Evolutionary conservation across 805 yeast species (phyloP).

Genomic region (Cyberlindnera sargentensis): DNA sequence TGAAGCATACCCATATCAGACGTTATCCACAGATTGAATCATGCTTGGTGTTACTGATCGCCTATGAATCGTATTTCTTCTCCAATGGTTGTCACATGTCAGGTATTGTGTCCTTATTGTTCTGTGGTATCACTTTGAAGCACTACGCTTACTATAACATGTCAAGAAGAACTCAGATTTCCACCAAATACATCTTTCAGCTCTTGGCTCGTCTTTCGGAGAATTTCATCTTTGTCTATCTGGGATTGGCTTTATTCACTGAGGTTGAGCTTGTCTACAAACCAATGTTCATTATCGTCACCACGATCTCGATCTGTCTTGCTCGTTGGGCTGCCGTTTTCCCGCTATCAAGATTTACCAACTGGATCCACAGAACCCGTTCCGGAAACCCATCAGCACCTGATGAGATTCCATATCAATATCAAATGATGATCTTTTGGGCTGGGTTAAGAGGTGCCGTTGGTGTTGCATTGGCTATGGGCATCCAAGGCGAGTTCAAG

Average conservation of each 20-base stretch:
- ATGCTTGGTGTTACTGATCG: slow-evolving; percentile 81
- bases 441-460: slow-evolving; percentile 99
- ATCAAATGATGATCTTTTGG: slow-evolving; percentile 99
- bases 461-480: slow-evolving; percentile 98
- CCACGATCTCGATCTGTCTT: slow-evolving; percentile 84
- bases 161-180: slow-evolving; percentile 96
- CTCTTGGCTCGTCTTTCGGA: slow-evolving; percentile 91
- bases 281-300: slow-evolving; percentile 85
- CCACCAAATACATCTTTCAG: slow-evolving; percentile 92
- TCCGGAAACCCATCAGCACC: slow-evolving; percentile 45
- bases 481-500: slow-evolving; percentile 90
- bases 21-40: slow-evolving; percentile 97
- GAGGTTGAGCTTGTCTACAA: slow-evolving; percentile 94
- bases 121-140: slow-evolving; percentile 94
- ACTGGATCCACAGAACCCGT: slow-evolving; percentile 65
- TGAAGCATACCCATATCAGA: slow-evolving; percentile 89
- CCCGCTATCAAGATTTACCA: slow-evolving; percentile 81
- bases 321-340: slow-evolving; percentile 98
- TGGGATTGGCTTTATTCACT: slow-evolving; percentile 91
- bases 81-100: slow-evolving; percentile 99
- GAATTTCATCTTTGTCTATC: slow-evolving; percentile 91
- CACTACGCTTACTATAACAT: slow-evolving; percentile 96
- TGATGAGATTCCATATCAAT: slow-evolving; percentile 90
- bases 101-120: slow-evolving; percentile 89
- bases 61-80: slow-evolving; percentile 94